phyloP scores from a whole-genome alignment of 768 basidiomycete species.

The Tulasnella sp. region DNA sequence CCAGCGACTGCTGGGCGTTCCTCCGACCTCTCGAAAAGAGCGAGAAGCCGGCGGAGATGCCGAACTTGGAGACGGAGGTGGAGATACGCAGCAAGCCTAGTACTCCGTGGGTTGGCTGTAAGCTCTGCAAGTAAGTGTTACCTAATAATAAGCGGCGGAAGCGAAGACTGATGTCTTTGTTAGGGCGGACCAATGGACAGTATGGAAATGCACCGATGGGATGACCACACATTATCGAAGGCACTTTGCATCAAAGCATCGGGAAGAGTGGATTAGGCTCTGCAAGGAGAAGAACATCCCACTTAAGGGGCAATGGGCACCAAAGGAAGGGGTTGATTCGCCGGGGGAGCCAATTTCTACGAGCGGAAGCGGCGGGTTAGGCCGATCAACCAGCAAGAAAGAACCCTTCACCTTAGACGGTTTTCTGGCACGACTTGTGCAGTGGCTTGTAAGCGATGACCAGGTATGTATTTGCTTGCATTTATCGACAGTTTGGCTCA shows the following conservation, averaged over 20 bases:
- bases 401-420: neutral
- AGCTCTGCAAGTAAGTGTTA: neutral
- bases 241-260: neutral
- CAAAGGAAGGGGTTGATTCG: too few species aligned
- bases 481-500: too few species aligned
- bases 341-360: neutral
- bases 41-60: neutral
- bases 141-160: neutral
- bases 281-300: neutral
- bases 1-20: too few species aligned
- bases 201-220: neutral
- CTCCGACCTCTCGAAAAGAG: neutral
- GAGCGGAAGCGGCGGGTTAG: neutral
- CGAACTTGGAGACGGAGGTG: neutral
- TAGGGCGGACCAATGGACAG: neutral
- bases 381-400: neutral
- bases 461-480: neutral
- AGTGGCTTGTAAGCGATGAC: slow-evolving; percentile 6
- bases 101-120: neutral
- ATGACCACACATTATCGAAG: neutral
- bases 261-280: neutral
- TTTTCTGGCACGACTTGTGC: neutral
- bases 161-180: neutral
- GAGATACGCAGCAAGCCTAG: neutral
- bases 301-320: neutral